Percentiles rank a stretch among this genome's conserved stretches.
These are phyloP conservation scores for Globisporangium radiosum DNA, from an alignment of 352 stramenopile species.

Conservation along the genomic window DNA sequence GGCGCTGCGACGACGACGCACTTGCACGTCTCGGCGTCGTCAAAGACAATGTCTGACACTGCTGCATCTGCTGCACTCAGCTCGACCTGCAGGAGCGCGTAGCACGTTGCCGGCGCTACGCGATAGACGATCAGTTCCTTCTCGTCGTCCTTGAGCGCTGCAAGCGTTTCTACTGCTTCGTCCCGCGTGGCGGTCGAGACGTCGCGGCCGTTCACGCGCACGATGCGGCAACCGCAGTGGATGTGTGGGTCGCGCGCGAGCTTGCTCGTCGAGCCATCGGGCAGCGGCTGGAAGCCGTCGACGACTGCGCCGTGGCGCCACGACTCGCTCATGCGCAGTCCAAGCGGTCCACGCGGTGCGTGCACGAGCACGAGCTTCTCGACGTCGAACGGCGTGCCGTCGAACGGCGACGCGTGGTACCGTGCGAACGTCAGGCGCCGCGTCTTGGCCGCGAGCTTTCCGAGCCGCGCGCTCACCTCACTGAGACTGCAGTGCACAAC, in stretches of 20 bases:
- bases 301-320: constrained; percentile 39
- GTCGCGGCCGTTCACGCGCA: constrained; percentile 46
- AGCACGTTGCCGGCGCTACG: constrained; percentile 17
- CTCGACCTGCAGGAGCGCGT: constrained; percentile 23
- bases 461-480: constrained; percentile 39
- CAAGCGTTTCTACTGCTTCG: constrained; percentile 28
- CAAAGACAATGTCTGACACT: constrained; percentile 17
- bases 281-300: constrained; percentile 37
- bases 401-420: constrained; percentile 26
- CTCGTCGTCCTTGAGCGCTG: constrained; percentile 29
- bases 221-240: constrained; percentile 47
- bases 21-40: constrained; percentile 29
- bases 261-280: constrained; percentile 29
- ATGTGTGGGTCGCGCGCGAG: constrained; percentile 26
- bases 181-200: constrained; percentile 32
- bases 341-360: constrained; percentile 36
- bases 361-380: constrained; percentile 44
- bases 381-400: constrained; percentile 31
- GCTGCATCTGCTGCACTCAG: constrained; percentile 14
- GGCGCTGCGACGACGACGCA: constrained; percentile 21
- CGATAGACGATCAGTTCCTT: constrained; percentile 58
- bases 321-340: constrained; percentile 35
- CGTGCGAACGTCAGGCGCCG: constrained; percentile 43
- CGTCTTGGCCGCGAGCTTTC: constrained; percentile 29
- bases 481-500: constrained; percentile 30